A percentile compares a stretch with the other conserved stretches of the same genome.
Evolutionary conservation across 805 yeast genomes (phyloP).

Genomic region (Candida nitratophila): DNA sequence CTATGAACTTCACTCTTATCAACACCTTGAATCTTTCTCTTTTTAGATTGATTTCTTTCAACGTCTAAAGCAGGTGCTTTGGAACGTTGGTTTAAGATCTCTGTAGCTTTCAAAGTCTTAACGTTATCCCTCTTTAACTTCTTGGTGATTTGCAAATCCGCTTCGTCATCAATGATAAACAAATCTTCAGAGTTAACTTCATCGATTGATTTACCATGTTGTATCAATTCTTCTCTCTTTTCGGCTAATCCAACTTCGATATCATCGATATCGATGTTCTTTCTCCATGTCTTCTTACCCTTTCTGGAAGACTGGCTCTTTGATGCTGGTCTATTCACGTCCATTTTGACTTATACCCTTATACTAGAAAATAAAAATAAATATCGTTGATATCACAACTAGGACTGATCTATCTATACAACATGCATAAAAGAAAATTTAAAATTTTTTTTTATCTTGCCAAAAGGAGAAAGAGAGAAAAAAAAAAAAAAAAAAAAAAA

Average conservation of each 20-base stretch:
- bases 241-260: constrained; percentile 66
- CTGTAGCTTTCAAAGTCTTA: constrained; percentile 31
- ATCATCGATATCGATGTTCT: constrained; percentile 82
- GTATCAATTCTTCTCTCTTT: constrained; percentile 52
- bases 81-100: constrained; percentile 71
- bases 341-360: constrained; percentile 17
- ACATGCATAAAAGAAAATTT: background rate
- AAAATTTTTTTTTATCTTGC: background rate
- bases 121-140: constrained; percentile 31
- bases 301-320: constrained; percentile 75
- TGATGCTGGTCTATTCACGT: constrained; percentile 46
- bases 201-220: constrained; percentile 35
- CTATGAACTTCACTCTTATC: constrained; percentile 54
- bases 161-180: constrained; percentile 62
- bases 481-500: too few species aligned
- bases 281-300: constrained; percentile 90
- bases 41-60: constrained; percentile 30
- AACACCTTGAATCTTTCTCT: constrained; percentile 50
- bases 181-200: constrained; percentile 40
- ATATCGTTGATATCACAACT: too few species aligned
- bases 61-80: constrained; percentile 60
- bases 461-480: too few species aligned
- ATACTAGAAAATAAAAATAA: background rate
- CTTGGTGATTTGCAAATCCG: constrained; percentile 37
- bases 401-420: background rate